Percentiles rank a stretch among this genome's conserved stretches.
phyloP scores from a whole-genome alignment of 148 eudicot species.

The Tetragonia tetragonoides region DNA sequence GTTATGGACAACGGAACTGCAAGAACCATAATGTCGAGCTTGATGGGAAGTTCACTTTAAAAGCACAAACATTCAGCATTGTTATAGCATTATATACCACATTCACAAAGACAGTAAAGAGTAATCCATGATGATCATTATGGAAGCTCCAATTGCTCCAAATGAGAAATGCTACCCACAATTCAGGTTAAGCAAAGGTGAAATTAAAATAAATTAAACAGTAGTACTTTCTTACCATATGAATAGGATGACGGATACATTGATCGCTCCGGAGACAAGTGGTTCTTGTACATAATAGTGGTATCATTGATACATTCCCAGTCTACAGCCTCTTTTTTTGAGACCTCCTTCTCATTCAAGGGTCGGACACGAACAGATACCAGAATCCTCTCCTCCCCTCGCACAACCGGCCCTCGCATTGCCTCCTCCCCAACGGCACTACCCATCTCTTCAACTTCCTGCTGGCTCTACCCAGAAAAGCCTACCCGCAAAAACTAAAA shows the following conservation, averaged over 20 bases:
- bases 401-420: slow-evolving; percentile 23
- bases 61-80: neutral
- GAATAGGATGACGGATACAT: slow-evolving; percentile 80
- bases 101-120: too few species aligned
- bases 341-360: slow-evolving; percentile 72
- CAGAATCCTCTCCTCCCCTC: slow-evolving; percentile 63
- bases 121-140: too few species aligned
- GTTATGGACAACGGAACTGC: neutral
- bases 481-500: neutral
- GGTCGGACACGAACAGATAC: slow-evolving; percentile 95
- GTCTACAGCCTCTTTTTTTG: slow-evolving; percentile 65
- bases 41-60: neutral
- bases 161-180: neutral
- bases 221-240: slow-evolving; percentile 56
- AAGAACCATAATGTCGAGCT: neutral
- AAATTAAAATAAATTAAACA: neutral
- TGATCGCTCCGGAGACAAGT: slow-evolving; percentile 58
- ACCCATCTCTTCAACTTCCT: slow-evolving; percentile 32
- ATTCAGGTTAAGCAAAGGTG: neutral
- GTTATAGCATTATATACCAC: too few species aligned
- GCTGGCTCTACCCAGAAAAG: neutral
- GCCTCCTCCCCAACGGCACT: slow-evolving; percentile 36
- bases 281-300: slow-evolving; percentile 65
- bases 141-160: too few species aligned
- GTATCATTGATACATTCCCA: slow-evolving; percentile 79